Percentiles rank a stretch among this genome's conserved stretches.
Conservation (phyloP, 2,329 filamentous ascomycete species). For the Colletotrichum kahawae region DNA sequence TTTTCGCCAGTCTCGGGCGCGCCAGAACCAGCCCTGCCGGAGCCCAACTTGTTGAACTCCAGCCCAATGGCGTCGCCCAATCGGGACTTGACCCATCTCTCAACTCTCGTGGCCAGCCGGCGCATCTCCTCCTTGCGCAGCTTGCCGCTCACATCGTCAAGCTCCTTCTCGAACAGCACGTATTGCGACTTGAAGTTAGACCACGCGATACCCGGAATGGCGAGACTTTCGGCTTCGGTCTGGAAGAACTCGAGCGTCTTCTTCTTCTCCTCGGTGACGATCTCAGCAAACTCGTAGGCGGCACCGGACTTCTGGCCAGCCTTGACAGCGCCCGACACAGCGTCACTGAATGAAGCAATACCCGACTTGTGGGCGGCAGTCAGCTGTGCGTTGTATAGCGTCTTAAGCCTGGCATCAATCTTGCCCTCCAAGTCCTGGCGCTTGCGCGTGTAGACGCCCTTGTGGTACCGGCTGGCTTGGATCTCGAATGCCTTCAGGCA, state of each 20-base stretch:
- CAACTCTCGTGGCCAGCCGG: conserved; percentile 85
- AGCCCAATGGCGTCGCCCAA: conserved; percentile 87
- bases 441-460: conserved; percentile 90
- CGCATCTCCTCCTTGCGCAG: conserved; percentile 96
- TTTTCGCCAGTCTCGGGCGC: conserved; percentile 81
- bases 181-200: conserved; percentile 85
- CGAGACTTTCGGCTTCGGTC: conserved; percentile 73
- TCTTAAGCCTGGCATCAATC: conserved; percentile 86
- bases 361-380: conserved; percentile 88
- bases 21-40: conserved; percentile 81
- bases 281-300: conserved; percentile 93
- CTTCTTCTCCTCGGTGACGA: conserved; percentile 83
- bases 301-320: conserved; percentile 89
- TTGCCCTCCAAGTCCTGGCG: conserved; percentile 83
- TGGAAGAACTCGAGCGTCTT: conserved; percentile 78
- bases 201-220: conserved; percentile 84
- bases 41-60: conserved; percentile 95
- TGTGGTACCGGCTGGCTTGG: conserved; percentile 94
- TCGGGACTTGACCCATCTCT: conserved; percentile 90
- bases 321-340: conserved; percentile 87
- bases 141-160: conserved; percentile 85
- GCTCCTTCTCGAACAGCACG: conserved; percentile 82
- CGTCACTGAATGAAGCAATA: conserved; percentile 82
- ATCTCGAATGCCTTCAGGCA: conserved; percentile 85
- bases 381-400: conserved; percentile 87